These are phyloP conservation scores for Stenogyne calaminthoides DNA, from an alignment of 305 asterid species.

Conservation along the genomic window DNA sequence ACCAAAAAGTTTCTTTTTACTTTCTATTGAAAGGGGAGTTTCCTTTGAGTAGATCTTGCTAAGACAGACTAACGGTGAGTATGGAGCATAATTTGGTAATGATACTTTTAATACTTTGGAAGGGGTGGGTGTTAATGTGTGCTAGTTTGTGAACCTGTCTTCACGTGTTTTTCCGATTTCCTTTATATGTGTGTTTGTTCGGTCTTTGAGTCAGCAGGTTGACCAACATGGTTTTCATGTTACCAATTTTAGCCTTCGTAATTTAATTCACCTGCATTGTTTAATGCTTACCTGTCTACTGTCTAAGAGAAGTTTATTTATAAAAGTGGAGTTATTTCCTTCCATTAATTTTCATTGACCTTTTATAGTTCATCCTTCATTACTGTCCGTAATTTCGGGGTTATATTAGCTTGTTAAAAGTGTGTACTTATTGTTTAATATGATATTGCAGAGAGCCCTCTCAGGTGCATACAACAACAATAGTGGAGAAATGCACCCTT, in stretches of 20 bases:
- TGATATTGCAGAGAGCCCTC: slow-evolving; percentile 86
- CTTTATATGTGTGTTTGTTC: not conserved
- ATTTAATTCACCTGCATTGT: slow-evolving; percentile 7
- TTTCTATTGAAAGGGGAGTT: not conserved
- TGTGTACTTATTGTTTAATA: slow-evolving; percentile 16
- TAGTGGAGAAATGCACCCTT: slow-evolving; percentile 98
- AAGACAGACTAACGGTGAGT: too few relatives aligned
- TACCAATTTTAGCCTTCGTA: not conserved
- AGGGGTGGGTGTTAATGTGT: too few relatives aligned
- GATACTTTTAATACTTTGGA: too few relatives aligned
- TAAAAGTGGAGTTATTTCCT: slow-evolving; percentile 11
- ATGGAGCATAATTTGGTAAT: too few relatives aligned
- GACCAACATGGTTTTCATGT: not conserved
- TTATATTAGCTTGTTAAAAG: slow-evolving; percentile 12
- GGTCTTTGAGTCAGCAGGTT: not conserved
- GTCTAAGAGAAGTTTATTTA: slow-evolving; percentile 8
- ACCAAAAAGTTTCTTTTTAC: not conserved
- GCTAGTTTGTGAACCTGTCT: too few relatives aligned
- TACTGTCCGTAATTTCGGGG: not conserved
- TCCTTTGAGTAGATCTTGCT: too few relatives aligned
- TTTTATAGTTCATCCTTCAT: not conserved
- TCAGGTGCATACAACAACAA: slow-evolving; percentile 91
- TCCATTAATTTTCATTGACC: not conserved
- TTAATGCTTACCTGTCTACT: not conserved
- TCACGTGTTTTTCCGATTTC: not conserved